phyloP scores from a whole-genome alignment of 129 eudicot genomes.

The Flaveria robusta region DNA sequence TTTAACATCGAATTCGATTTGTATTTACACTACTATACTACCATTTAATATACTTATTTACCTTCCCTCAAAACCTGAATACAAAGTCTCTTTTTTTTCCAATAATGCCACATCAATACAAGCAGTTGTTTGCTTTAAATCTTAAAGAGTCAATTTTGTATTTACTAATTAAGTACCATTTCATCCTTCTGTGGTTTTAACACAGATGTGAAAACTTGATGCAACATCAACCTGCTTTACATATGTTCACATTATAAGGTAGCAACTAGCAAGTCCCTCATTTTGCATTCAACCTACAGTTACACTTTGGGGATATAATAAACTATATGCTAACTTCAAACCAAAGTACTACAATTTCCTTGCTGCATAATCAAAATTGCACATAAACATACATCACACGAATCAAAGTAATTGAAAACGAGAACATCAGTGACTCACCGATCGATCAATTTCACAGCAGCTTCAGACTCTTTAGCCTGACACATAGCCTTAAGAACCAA shows the following conservation, averaged over 20 bases:
- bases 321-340: constrained; percentile 2
- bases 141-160: neutral
- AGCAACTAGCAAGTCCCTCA: neutral
- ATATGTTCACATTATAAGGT: too few species aligned
- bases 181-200: neutral
- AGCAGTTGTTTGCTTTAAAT: neutral
- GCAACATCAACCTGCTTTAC: too few species aligned
- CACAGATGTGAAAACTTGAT: neutral
- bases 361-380: too few species aligned
- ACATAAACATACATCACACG: too few species aligned
- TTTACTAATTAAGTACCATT: neutral
- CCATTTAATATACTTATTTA: neutral
- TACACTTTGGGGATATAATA: neutral
- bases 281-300: neutral
- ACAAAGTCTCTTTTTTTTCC: neutral
- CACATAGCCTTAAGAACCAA: constrained; percentile 70
- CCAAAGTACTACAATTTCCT: neutral
- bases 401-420: neutral
- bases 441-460: constrained; percentile 63
- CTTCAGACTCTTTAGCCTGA: constrained; percentile 38
- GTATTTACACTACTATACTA: neutral
- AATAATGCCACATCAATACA: neutral
- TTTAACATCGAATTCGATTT: neutral
- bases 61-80: constrained; percentile 3
- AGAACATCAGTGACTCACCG: constrained; percentile 39